Conservation (phyloP, 768 basidiomycete species). For the Sistotremastrum suecicum region DNA sequence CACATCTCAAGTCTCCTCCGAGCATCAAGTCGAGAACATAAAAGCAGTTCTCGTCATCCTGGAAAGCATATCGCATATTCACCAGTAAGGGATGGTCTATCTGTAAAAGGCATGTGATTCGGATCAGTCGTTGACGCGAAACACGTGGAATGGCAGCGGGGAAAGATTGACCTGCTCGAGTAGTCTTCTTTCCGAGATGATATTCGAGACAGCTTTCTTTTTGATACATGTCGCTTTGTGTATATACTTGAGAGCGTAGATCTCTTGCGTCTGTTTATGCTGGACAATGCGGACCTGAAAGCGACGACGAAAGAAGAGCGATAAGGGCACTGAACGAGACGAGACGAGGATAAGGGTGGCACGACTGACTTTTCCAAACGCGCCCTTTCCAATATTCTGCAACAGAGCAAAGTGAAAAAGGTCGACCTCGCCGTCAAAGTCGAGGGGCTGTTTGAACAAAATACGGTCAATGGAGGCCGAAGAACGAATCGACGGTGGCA, state of each 20-base stretch:
- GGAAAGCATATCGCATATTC: constrained; percentile 91
- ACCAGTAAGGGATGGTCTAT: constrained; percentile 94
- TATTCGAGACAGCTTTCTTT: constrained; percentile 96
- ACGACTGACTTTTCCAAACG: constrained; percentile 81
- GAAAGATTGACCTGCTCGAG: constrained; percentile 70
- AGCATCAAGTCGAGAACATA: constrained; percentile 97
- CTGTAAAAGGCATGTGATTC: constrained; percentile 26
- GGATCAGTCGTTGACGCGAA: constrained; percentile 5
- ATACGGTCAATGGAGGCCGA: too few species aligned
- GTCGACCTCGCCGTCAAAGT: constrained; percentile 91
- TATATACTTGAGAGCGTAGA: constrained; percentile 98
- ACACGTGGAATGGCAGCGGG: constrained; percentile 10
- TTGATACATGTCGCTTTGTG: constrained; percentile 97
- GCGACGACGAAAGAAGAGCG: constrained; percentile 4
- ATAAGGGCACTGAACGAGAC: background rate
- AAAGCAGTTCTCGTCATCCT: constrained; percentile 98
- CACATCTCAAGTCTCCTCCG: constrained; percentile 88
- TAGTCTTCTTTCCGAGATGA: constrained; percentile 88
- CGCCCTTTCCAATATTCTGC: constrained; percentile 95
- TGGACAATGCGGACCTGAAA: constrained; percentile 93
- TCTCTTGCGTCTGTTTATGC: constrained; percentile 93
- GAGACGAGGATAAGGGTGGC: background rate
- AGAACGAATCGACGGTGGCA: too few species aligned
- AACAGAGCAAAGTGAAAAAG: constrained; percentile 94
- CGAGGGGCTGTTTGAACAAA: constrained; percentile 51